phyloP scores from a whole-genome alignment of 768 basidiomycete genomes.

The Termitomyces sp. region DNA sequence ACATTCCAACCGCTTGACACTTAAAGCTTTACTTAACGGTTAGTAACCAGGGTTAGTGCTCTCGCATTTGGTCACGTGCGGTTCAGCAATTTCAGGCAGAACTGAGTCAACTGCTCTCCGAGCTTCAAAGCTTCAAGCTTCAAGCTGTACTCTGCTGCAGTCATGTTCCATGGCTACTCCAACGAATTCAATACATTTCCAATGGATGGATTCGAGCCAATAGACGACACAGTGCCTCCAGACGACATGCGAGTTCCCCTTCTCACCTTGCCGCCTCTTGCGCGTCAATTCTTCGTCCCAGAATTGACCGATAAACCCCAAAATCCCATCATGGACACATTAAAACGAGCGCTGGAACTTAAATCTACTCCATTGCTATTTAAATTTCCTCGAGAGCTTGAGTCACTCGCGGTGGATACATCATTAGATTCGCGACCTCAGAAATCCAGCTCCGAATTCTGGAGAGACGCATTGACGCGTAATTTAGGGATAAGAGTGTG shows the following conservation, averaged over 20 bases:
- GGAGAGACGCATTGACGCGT: constrained; percentile 18
- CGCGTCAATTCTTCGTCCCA: constrained; percentile 58
- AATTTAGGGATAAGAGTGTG: constrained; percentile 21
- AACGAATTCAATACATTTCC: neutral
- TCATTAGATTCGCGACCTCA: constrained; percentile 1
- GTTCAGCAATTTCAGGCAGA: too few species aligned
- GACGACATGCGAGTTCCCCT: constrained; percentile 22
- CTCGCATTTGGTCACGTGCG: neutral
- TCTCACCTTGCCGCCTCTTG: constrained; percentile 25
- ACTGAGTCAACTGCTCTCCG: too few species aligned
- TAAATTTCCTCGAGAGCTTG: constrained; percentile 27
- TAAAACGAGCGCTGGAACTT: constrained; percentile 27
- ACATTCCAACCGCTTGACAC: too few species aligned
- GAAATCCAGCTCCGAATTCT: constrained; percentile 7
- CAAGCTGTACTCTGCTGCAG: neutral
- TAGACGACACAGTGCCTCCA: constrained; percentile 11
- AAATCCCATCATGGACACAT: constrained; percentile 67
- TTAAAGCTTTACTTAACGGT: too few species aligned
- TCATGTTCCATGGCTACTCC: constrained; percentile 9
- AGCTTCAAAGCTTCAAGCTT: too few species aligned
- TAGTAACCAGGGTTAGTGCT: too few species aligned
- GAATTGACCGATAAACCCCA: constrained; percentile 68
- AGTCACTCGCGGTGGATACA: constrained; percentile 20
- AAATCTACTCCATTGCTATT: constrained; percentile 11
- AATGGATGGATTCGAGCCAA: neutral